Evolutionary conservation across 2,329 filamentous ascomycete genomes (phyloP), one percentile per base, ranked within the genome.

Genomic region (Fusarium acutatum): DNA sequence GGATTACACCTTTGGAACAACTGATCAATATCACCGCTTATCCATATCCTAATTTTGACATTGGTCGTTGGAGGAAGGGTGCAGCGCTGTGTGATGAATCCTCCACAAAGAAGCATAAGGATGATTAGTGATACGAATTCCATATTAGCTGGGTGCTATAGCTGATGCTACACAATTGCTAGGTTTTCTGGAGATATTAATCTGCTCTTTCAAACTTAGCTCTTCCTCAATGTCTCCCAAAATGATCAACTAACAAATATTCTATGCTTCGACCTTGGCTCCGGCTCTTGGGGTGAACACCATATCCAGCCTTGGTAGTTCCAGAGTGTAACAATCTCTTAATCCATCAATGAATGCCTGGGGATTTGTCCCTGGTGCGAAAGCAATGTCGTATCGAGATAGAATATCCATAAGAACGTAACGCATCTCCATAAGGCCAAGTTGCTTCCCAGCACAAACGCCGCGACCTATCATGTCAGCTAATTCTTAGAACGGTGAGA

Each of bases 381-480:
- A 18, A 3, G 20, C 30, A 7, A 75, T 41, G 9, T 71, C 32
- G 7, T 75, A 75, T 2, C 61, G 47, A 0, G 62, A 69, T 3
- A 75, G 26, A 26, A 75, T 67, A 3, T 75, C 65, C 0, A 57
- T 60, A 0, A 74, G 62, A 0, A 73, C 53, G 2, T 66, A 73
- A 3, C 70, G 70, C 67, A 75, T 68, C 17, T 75, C 72, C 72
- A 75, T 75, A 0, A 75, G 18, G 1, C 61, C 72, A 7, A 75
- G n/a, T 11, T 75, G 72, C 6, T 75, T 75, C n/a, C 72, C 72
- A 17, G 60, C 72, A 9, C 72, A 75, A 2, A 69, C 62, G 3
- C 64, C 71, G 4, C 72, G 72, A 0, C 72, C 72, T 75, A 1
- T 12, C 1, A 7, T 22, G 5, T 69, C 8, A 69, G 43, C 10